phyloP scores from a whole-genome alignment of 257 asterid genomes.

The Forsythia suspensa region DNA sequence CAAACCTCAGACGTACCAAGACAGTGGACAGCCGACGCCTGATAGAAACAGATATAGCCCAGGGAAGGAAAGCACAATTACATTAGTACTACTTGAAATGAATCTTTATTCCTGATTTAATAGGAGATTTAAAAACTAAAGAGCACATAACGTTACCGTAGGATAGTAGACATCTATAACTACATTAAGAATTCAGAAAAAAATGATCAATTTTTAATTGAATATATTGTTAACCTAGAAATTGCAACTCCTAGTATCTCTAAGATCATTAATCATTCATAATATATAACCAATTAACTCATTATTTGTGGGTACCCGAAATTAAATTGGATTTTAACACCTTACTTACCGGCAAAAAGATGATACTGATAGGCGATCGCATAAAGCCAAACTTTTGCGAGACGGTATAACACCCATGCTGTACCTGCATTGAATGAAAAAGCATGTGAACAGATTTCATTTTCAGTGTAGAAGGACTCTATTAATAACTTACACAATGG shows the following conservation, averaged over 20 bases:
- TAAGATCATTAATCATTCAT: too few species aligned
- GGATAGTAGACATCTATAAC: too few species aligned
- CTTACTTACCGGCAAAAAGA: conserved; percentile 74
- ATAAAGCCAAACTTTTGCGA: conserved; percentile 80
- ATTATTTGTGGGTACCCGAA: background rate
- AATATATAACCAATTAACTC: background rate
- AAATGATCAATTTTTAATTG: too few species aligned
- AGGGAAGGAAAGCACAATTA: too few species aligned
- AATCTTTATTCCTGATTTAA: background rate
- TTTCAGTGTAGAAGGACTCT: background rate
- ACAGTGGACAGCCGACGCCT: conserved; percentile 90
- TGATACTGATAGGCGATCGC: conserved; percentile 80
- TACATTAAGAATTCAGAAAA: too few species aligned
- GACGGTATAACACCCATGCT: conserved; percentile 90
- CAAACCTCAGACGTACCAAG: conserved; percentile 66
- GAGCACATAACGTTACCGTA: too few species aligned
- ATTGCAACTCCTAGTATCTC: background rate
- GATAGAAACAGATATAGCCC: background rate
- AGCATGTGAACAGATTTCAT: background rate
- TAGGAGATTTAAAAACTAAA: too few species aligned
- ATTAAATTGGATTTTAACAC: too few species aligned
- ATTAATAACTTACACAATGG: background rate
- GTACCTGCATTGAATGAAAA: conserved; percentile 54
- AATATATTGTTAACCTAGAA: too few species aligned
- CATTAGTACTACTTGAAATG: background rate